Evolutionary conservation across 208 protist species (phyloP), one percentile per base, ranked within the genome.

Genomic region (Acanthamoeba polyphaga): DNA sequence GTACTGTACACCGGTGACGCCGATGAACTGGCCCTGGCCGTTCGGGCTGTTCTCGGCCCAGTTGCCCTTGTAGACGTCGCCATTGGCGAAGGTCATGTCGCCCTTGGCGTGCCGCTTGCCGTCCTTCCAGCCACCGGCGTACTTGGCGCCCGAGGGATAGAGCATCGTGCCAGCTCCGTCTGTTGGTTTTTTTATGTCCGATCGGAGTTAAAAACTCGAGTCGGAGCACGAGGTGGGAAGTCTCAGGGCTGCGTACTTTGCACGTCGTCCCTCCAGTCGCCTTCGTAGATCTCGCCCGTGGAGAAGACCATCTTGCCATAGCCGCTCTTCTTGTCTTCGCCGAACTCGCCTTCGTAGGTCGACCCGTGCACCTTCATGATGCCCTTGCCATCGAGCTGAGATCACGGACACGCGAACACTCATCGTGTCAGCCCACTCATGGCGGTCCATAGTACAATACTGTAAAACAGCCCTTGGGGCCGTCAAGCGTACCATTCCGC

Each of bases 361-460:
- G 64, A 85, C 8, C 90, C 90, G 90, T 85, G 58, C n/a, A 85
- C 90, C 53, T 85, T 94, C 90, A 94, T 94, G n/a, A 94, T 68
- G 15, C 90, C 90, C 34, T 94, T 84, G 46, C 90, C 90, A 64
- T 94, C 68, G 9, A 94, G 53, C 90, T 94, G n/a, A 43, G 38
- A 43, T 43, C 38, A 43, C 38, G 38, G 38, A 43, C 38, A 43
- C 38, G 38, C 34, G 34, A 5, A 43, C 38, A 43, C 38, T 43
- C 38, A 43, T 43, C 38, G 38, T 43, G 38, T 43, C 38, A 43
- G 38, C 38, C 3, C 38, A 4, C 38, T 43, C 38, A 43, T 43
- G 1, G 38, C 38, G 38, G 38, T 43, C 38, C 1, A 43, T 43
- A 43, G 38, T 43, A 43, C 38, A 43, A 34, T 34, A n/a, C n/a